phyloP scores from a whole-genome alignment of 2,329 filamentous ascomycete species.

The Penicillium sp. region DNA sequence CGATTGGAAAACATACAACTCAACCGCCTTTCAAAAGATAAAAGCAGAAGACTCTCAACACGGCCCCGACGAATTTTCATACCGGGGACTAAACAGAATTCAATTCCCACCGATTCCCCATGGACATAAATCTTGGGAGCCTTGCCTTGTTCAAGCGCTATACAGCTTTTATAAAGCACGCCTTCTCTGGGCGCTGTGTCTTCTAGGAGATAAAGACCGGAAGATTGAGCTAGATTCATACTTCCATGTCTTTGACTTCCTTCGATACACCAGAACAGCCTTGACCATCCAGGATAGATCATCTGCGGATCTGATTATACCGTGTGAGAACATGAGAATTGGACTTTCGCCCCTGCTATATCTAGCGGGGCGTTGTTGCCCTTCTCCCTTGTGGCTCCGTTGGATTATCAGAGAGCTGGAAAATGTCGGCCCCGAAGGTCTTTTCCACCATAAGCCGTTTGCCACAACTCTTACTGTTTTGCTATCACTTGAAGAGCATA shows the following conservation, averaged over 20 bases:
- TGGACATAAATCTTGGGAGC: not conserved
- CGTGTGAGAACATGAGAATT: slow-evolving; percentile 10
- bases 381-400: slow-evolving; percentile 11
- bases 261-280: slow-evolving; percentile 9
- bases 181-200: slow-evolving; percentile 9
- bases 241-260: slow-evolving; percentile 7
- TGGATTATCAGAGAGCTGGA: slow-evolving; percentile 13
- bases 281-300: not conserved
- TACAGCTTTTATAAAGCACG: slow-evolving; percentile 14
- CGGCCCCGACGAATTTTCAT: not conserved
- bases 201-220: slow-evolving; percentile 4
- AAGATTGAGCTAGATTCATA: slow-evolving; percentile 11
- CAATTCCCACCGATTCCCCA: slow-evolving; percentile 4
- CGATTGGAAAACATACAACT: slow-evolving; percentile 7
- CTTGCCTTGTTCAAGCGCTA: slow-evolving; percentile 6
- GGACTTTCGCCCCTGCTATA: slow-evolving; percentile 14
- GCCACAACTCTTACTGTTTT: slow-evolving; percentile 9
- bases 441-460: slow-evolving; percentile 10
- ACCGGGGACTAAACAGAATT: not conserved
- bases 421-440: slow-evolving; percentile 5
- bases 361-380: slow-evolving; percentile 13
- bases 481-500: slow-evolving; percentile 6
- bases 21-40: slow-evolving; percentile 1
- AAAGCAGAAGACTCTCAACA: not conserved
- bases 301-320: not conserved